Base-by-base conservation (phyloP, 495 filamentous ascomycete genomes). In the Cercophora sp. region DNA sequence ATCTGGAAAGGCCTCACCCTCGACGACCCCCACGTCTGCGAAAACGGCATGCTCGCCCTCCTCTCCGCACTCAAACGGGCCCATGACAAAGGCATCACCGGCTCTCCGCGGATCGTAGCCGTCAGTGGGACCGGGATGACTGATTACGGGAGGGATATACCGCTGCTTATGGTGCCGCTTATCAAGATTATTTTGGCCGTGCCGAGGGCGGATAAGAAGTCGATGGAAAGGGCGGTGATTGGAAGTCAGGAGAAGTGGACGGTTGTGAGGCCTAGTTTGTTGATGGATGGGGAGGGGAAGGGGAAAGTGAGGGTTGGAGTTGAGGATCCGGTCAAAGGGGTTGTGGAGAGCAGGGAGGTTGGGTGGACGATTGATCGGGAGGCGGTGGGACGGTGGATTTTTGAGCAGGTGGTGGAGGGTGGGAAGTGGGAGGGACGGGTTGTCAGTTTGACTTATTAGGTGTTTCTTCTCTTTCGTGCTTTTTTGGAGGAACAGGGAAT, bases 1-100 rank as follows among this genome's bases (percentile, higher is more conserved):
- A 43, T 58, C 44, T 20, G 51, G 13, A 37, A 29, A 0, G 62
- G 55, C 37, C 52, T 70, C 63, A 61, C 52, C 31, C 60, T 70
- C 66, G 71, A 78, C 51, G 80, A 87, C 61, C 78, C 82, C 1
- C 59, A 70, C n/a, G 70, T 85, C 44, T 87, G 85, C 64, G 65
- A 76, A 42, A 69, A 70, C 19, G 78, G 70, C 29, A 76, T 79
- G 1, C 27, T 49, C 1, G 64, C 68, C 1, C 57, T 87, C 9
- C 63, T 85, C 3, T 39, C 52, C 0, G 76, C 82, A 0, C 55
- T 82, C n/a, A 11, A 43, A 1, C 29, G 32, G 6, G 65, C 61
- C 41, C 34, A 19, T 29, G 41, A 19, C 3, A 1, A 6, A 18
- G 43, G 22, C 4, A 20, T 4, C 18, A 15, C 5, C 2, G 36